Conservation (phyloP, 163 green algal species). For the Chlorella variabilis region DNA sequence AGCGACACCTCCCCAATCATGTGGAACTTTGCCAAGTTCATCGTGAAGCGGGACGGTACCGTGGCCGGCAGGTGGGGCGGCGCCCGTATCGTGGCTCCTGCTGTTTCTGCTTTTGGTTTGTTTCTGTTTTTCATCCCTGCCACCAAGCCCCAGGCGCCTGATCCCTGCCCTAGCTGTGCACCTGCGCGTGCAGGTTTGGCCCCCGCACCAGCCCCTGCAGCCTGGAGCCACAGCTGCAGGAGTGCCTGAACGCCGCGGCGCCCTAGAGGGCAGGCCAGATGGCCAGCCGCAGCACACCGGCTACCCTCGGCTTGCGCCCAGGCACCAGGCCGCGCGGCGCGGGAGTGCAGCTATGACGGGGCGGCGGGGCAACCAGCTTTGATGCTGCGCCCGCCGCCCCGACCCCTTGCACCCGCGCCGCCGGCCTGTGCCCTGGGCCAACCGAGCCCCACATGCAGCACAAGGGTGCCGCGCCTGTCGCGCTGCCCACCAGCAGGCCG, state of each 20-base stretch:
- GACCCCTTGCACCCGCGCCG: constrained; percentile 3
- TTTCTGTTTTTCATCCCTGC: background rate
- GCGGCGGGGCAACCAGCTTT: constrained; percentile 15
- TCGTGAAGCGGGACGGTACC: no score
- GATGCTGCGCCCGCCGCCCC: constrained; percentile 9
- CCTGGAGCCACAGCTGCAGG: constrained; percentile 39
- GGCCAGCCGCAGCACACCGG: background rate
- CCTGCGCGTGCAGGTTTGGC: constrained; percentile 16
- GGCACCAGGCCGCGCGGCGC: background rate
- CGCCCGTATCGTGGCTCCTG: background rate
- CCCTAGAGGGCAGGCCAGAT: background rate
- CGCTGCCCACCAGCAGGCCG: no score
- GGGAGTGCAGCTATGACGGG: constrained; percentile 26
- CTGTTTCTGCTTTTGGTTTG: background rate
- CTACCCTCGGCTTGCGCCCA: background rate
- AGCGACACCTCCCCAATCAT: constrained; percentile 11
- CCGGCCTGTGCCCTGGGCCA: background rate
- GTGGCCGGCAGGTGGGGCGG: background rate
- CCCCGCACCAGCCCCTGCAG: constrained; percentile 27
- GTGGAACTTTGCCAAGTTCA: constrained; percentile 42
- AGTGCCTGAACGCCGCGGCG: constrained; percentile 14
- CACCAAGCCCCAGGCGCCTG: background rate
- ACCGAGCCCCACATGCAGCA: no score
- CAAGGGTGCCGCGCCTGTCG: no score
- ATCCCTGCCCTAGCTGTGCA: background rate